Evolutionary conservation across 768 basidiomycete species (phyloP).

Genomic region (Tricholoma matsutake): DNA sequence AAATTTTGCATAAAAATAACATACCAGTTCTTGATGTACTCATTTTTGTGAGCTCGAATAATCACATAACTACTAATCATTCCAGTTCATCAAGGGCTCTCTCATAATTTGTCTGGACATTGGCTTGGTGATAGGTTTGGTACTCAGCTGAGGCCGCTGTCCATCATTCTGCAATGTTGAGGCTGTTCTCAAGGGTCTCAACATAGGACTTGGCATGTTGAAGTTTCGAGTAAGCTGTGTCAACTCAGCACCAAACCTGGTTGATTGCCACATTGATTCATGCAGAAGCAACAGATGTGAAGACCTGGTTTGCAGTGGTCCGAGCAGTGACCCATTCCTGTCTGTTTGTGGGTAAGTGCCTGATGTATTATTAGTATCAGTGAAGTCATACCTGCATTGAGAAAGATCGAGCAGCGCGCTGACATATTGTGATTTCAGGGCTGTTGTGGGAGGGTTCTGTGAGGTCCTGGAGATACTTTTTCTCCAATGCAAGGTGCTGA

Average conservation of each 20-base stretch:
- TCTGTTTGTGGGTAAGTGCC: neutral
- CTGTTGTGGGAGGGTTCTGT: neutral
- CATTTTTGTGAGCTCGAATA: too few species aligned
- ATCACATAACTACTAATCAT: slow-evolving; percentile 15
- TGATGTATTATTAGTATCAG: neutral
- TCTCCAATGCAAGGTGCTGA: neutral
- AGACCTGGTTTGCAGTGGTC: neutral
- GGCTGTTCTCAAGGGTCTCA: too few species aligned
- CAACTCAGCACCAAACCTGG: neutral
- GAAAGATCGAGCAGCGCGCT: slow-evolving; percentile 1
- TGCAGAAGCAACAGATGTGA: neutral
- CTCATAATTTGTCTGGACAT: slow-evolving; percentile 9
- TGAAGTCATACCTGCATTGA: slow-evolving; percentile 1
- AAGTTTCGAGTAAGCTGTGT: too few species aligned
- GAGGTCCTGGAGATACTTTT: neutral
- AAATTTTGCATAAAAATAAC: too few species aligned
- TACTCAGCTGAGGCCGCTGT: too few species aligned
- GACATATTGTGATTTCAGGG: slow-evolving; percentile 5
- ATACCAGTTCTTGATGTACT: too few species aligned
- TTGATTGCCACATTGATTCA: neutral
- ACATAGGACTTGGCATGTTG: slow-evolving; percentile 1
- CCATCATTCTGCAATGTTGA: too few species aligned
- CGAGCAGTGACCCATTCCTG: slow-evolving; percentile 4
- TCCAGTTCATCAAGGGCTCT: slow-evolving; percentile 19
- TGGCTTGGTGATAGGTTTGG: too few species aligned